Evolutionary conservation across 2,329 filamentous ascomycete genomes (phyloP), one percentile per base, ranked within the genome.

Genomic region (Penicillium sp.): DNA sequence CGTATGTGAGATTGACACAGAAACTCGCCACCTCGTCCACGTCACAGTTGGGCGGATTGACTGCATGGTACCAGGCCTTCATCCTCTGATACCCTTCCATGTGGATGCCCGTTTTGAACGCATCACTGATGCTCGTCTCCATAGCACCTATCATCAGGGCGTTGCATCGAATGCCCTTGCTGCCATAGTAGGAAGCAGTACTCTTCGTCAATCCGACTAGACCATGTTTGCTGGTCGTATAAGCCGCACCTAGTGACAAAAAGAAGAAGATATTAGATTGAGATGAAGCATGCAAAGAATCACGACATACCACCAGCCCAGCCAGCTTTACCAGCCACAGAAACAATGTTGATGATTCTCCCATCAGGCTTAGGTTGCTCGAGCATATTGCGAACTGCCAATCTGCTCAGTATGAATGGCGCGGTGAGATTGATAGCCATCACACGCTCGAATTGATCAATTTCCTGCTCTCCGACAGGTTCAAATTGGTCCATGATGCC

Each of bases 401-500:
- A 55, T 52, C 75, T 74, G 38, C 66, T 72, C 32, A 75, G 60
- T 30, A 78, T 52, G 37, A 72, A 75, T 0, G 74, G 67, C 0
- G 73, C 76, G 4, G 73, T 79, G 23, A 79, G 57, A 48, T 80
- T 80, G 42, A 79, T 61, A 9, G 64, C 66, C 23, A 81, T 65
- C 4, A 79, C 70, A 3, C 62, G 62, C 42, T 79, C 68, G 75
- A 75, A 80, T 1, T 68, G 50, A 1, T 57, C 58, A 41, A 64
- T 62, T 13, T 71, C 63, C 34, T 71, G 55, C 6, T 65, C 64
- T 11, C 70, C 76, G 0, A 71, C 72, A 0, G 74, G 69, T 29
- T 74, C 70, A 47, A 79, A 76, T 17, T 59, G 62, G 51, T 80
- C 77, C 63, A 76, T 73, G 30, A 79, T 65, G 14, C 71, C 77